These are phyloP conservation scores for Cardiospermum halicacabum DNA, from an alignment of 345 rosid species.

Conservation along the genomic window DNA sequence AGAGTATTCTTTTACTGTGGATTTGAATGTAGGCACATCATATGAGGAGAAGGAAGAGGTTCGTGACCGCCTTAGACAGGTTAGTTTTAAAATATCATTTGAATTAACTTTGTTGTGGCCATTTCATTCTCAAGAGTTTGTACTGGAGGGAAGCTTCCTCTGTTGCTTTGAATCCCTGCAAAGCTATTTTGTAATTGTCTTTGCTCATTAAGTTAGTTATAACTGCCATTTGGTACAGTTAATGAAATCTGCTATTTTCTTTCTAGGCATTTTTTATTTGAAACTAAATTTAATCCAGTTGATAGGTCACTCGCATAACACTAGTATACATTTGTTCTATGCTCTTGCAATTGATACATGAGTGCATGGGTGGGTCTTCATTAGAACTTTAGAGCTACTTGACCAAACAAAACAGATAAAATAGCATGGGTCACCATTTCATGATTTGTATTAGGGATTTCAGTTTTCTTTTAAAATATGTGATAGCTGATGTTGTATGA, in stretches of 20 bases:
- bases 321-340: no score
- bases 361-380: no score
- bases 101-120: background rate
- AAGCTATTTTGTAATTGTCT: background rate
- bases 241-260: no score
- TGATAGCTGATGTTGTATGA: background rate
- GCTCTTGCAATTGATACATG: no score
- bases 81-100: slow-evolving; percentile 27
- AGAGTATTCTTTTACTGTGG: slow-evolving; percentile 11
- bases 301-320: no score
- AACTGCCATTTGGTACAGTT: no score
- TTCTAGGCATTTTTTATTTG: no score
- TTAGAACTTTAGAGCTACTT: no score
- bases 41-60: slow-evolving; percentile 96
- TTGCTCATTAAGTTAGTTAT: no score
- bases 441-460: background rate
- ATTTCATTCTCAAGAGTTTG: background rate
- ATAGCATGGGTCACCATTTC: background rate
- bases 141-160: background rate
- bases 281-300: no score
- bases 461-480: background rate
- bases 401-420: no score
- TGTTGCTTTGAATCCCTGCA: background rate
- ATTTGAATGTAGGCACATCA: slow-evolving; percentile 55
- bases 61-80: slow-evolving; percentile 85